Evolutionary conservation across 2,329 filamentous ascomycete genomes (phyloP).

Genomic region (Rhynchosporium agropyri): DNA sequence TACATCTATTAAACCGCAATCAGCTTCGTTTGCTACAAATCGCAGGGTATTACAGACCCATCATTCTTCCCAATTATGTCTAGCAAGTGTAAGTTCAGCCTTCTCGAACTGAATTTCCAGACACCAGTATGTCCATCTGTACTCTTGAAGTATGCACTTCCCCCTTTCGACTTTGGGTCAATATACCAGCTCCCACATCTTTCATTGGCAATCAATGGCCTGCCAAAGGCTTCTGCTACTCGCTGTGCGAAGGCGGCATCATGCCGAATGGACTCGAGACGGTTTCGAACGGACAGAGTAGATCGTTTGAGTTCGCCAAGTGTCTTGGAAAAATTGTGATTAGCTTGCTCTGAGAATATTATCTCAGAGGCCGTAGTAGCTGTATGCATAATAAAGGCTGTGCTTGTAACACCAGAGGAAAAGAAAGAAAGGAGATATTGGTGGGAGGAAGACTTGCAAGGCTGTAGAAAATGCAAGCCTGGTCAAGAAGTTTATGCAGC

Average conservation of each 20-base stretch:
- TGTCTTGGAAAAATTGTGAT: constrained; percentile 68
- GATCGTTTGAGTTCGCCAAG: constrained; percentile 74
- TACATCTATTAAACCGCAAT: constrained; percentile 53
- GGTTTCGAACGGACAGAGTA: constrained; percentile 78
- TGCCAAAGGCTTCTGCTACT: constrained; percentile 55
- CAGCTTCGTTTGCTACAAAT: neutral
- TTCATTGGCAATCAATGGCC: constrained; percentile 89
- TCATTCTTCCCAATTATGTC: constrained; percentile 65
- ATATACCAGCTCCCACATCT: constrained; percentile 98
- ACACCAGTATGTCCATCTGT: constrained; percentile 91
- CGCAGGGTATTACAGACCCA: constrained; percentile 55
- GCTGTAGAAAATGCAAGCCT: neutral
- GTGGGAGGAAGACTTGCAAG: constrained; percentile 1
- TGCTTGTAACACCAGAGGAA: neutral
- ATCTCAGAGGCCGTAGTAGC: constrained; percentile 51
- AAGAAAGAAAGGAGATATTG: neutral
- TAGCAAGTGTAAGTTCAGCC: constrained; percentile 83
- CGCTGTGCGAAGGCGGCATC: constrained; percentile 75
- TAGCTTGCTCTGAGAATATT: constrained; percentile 51
- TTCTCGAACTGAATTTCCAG: constrained; percentile 85
- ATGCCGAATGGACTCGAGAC: constrained; percentile 73
- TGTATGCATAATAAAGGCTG: constrained; percentile 34
- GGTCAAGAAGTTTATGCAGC: neutral
- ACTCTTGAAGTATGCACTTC: constrained; percentile 93
- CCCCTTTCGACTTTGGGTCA: constrained; percentile 61